phyloP scores from a whole-genome alignment of 1,284 basidiomycete species.

The Chondrostereum purpureum region DNA sequence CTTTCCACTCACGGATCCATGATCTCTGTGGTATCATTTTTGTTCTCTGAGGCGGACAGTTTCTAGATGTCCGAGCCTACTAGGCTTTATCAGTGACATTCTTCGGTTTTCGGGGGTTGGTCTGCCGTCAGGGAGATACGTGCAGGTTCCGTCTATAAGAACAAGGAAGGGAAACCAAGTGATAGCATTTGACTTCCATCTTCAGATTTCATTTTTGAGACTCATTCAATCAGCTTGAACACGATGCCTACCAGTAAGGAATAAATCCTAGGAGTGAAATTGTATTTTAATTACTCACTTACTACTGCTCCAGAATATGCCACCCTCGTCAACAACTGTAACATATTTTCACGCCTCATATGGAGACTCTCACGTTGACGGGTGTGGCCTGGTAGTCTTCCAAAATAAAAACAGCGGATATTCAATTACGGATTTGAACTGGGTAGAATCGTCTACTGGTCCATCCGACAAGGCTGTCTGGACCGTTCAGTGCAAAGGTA shows the following conservation, averaged over 20 bases:
- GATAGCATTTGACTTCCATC: background rate
- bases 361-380: background rate
- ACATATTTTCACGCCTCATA: slow-evolving; percentile 15
- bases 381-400: slow-evolving; percentile 30
- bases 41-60: no score
- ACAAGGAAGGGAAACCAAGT: background rate
- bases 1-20: no score
- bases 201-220: background rate
- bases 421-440: slow-evolving; percentile 26
- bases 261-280: no score
- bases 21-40: no score
- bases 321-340: slow-evolving; percentile 48
- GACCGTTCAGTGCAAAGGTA: slow-evolving; percentile 52
- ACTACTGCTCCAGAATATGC: slow-evolving; percentile 27
- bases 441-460: slow-evolving; percentile 31
- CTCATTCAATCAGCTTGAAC: background rate
- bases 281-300: background rate
- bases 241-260: slow-evolving; percentile 9
- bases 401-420: slow-evolving; percentile 22
- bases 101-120: no score
- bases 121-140: no score
- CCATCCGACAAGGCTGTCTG: slow-evolving; percentile 35
- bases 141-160: background rate
- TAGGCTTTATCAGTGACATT: no score
- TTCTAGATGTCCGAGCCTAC: no score